Evolutionary conservation across 352 stramenopile genomes (phyloP).

Genomic region (Globisporangium takayamanum): DNA sequence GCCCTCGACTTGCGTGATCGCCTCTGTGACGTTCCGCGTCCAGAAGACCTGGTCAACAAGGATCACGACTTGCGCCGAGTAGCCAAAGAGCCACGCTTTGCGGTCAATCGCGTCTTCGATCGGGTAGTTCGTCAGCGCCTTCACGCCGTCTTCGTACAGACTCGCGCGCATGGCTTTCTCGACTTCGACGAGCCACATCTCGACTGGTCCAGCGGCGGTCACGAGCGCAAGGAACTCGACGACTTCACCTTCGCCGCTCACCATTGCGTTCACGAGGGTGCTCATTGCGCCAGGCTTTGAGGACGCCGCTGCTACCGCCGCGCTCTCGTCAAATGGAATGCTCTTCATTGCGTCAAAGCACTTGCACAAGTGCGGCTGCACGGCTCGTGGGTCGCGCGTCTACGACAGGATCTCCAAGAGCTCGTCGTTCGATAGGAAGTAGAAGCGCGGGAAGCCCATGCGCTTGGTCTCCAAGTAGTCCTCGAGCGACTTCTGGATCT

Average conservation of each 20-base stretch:
- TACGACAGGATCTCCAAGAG: conserved; percentile 89
- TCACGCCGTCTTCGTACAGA: conserved; percentile 83
- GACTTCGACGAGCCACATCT: conserved; percentile 84
- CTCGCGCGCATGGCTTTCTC: conserved; percentile 85
- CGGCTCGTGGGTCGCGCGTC: conserved; percentile 83
- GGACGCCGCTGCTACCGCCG: neutral
- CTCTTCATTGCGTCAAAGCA: conserved; percentile 93
- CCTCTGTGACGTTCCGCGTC: conserved; percentile 84
- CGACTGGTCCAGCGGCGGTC: conserved; percentile 79
- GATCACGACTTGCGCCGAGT: conserved; percentile 83
- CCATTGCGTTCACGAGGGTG: conserved; percentile 74
- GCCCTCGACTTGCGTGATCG: conserved; percentile 70
- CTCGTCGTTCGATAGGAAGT: conserved; percentile 91
- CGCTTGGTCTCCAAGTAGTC: conserved; percentile 91
- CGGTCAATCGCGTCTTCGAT: conserved; percentile 85
- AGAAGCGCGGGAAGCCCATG: conserved; percentile 90
- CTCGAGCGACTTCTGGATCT: conserved; percentile 90
- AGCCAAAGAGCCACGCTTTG: conserved; percentile 87
- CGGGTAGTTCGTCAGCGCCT: conserved; percentile 81
- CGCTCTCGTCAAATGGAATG: conserved; percentile 72
- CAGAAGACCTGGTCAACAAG: conserved; percentile 91
- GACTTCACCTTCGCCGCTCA: conserved; percentile 83
- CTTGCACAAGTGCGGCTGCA: conserved; percentile 88
- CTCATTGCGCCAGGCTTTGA: conserved; percentile 21
- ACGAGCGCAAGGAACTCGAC: conserved; percentile 71